A percentile compares a stretch with the other conserved stretches of the same genome.
phyloP scores from a whole-genome alignment of 177 flowering plant genomes.

The Tripterygium wilfordii region DNA sequence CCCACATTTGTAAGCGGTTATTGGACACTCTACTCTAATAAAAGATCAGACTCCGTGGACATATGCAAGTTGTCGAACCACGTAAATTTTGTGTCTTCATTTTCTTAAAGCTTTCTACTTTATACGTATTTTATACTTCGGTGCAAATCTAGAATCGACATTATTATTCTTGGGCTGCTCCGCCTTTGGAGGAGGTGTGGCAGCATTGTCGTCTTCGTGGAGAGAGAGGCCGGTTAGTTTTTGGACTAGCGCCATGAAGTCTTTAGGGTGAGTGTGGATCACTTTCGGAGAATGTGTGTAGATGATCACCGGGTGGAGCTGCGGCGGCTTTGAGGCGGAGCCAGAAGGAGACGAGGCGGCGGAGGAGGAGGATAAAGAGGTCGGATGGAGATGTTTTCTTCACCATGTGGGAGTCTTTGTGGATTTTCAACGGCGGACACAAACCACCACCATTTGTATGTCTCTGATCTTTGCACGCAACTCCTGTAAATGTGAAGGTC shows the following conservation, averaged over 20 bases:
- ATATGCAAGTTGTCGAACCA: too few relatives aligned
- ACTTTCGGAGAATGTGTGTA: too few relatives aligned
- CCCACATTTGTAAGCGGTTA: too few relatives aligned
- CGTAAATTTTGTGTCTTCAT: too few relatives aligned
- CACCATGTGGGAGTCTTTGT: conserved; percentile 50
- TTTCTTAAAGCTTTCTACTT: too few relatives aligned
- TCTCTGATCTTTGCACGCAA: conserved; percentile 1
- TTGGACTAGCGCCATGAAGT: conserved; percentile 52
- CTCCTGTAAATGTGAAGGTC: conserved; percentile 5
- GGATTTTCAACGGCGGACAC: conserved; percentile 40
- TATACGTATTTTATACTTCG: too few relatives aligned
- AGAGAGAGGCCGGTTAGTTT: conserved; percentile 44
- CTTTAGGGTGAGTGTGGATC: too few relatives aligned
- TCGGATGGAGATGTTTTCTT: conserved; percentile 44
- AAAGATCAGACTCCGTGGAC: too few relatives aligned
- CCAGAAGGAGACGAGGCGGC: conserved; percentile 2
- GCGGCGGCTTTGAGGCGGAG: conserved; percentile 16
- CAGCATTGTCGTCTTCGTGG: conserved; percentile 27
- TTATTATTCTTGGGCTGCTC: too few relatives aligned
- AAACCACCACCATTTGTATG: conserved; percentile 12
- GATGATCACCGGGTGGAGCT: conserved; percentile 41
- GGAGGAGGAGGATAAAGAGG: conserved; percentile 5
- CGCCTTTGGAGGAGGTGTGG: too few relatives aligned
- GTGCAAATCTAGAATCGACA: too few relatives aligned
- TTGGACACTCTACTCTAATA: too few relatives aligned